A percentile compares a stretch with the other conserved stretches of the same genome.
Evolutionary conservation across 768 basidiomycete genomes (phyloP).

Genomic region (Leccinum ochraceum): DNA sequence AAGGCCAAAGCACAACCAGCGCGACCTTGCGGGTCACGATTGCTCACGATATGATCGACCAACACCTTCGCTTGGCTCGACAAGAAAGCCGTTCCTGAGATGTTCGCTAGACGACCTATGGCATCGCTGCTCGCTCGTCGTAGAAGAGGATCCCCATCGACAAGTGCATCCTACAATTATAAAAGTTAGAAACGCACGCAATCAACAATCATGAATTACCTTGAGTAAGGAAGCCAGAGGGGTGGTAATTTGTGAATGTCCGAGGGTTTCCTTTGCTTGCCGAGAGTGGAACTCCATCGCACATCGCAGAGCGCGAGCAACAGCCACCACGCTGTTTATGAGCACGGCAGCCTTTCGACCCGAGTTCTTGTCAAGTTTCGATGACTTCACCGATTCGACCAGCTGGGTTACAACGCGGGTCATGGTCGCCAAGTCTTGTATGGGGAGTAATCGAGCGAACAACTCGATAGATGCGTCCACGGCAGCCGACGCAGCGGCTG

Average conservation of each 20-base stretch:
- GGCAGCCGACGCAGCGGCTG: constrained; percentile 77
- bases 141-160: constrained; percentile 77
- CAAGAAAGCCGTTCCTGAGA: constrained; percentile 83
- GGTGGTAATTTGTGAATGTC: constrained; percentile 59
- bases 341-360: constrained; percentile 84
- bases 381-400: constrained; percentile 65
- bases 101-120: constrained; percentile 81
- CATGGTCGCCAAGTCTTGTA: constrained; percentile 67
- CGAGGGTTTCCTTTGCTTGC: constrained; percentile 66
- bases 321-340: constrained; percentile 75
- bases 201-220: constrained; percentile 42
- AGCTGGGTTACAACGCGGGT: constrained; percentile 57
- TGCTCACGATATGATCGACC: constrained; percentile 92
- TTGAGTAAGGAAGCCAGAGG: constrained; percentile 74
- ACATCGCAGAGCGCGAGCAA: constrained; percentile 67
- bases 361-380: constrained; percentile 82
- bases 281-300: constrained; percentile 54
- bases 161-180: constrained; percentile 62
- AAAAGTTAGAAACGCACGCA: constrained; percentile 12
- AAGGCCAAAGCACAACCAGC: constrained; percentile 94
- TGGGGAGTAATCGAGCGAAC: constrained; percentile 75
- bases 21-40: constrained; percentile 88
- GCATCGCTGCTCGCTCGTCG: constrained; percentile 83
- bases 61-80: constrained; percentile 86
- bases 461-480: constrained; percentile 90